Evolutionary conservation across 108 stramenopile species (phyloP).

Genomic region (Epipyxis sp.): DNA sequence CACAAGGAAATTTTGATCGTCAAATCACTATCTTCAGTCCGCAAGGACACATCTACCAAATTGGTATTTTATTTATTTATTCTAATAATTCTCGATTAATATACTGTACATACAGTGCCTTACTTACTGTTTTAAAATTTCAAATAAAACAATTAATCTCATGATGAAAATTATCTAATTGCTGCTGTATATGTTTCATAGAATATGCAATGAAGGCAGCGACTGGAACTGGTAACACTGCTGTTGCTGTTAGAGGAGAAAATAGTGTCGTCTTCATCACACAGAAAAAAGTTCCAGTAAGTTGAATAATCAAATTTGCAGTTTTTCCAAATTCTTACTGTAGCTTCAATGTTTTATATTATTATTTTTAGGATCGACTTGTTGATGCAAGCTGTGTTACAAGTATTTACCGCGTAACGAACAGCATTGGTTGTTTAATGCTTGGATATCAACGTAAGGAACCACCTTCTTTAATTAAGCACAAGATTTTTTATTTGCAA

Average conservation of each 20-base stretch:
- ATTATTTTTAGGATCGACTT: constrained; percentile 39
- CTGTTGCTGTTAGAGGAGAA: constrained; percentile 83
- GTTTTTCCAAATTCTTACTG: no score
- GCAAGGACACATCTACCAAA: constrained; percentile 95
- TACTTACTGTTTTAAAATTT: no score
- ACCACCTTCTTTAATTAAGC: neutral
- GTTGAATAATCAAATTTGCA: constrained; percentile 43
- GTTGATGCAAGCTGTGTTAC: constrained; percentile 81
- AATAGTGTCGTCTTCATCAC: constrained; percentile 86
- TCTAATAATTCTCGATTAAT: no score
- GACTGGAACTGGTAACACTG: constrained; percentile 78
- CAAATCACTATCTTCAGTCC: constrained; percentile 95
- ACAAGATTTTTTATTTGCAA: neutral
- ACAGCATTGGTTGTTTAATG: constrained; percentile 80
- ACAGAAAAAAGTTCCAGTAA: constrained; percentile 95
- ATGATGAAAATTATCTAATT: neutral
- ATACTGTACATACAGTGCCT: no score
- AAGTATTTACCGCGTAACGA: constrained; percentile 78
- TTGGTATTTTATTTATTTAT: constrained; percentile 43
- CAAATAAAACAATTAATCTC: neutral
- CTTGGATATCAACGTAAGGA: constrained; percentile 85
- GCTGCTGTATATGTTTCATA: constrained; percentile 15
- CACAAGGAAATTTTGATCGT: no score
- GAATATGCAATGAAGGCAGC: constrained; percentile 99
- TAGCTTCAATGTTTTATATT: neutral